Evolutionary conservation across 179 eudicot species (phyloP).

Genomic region (Corrigiola litoralis): DNA sequence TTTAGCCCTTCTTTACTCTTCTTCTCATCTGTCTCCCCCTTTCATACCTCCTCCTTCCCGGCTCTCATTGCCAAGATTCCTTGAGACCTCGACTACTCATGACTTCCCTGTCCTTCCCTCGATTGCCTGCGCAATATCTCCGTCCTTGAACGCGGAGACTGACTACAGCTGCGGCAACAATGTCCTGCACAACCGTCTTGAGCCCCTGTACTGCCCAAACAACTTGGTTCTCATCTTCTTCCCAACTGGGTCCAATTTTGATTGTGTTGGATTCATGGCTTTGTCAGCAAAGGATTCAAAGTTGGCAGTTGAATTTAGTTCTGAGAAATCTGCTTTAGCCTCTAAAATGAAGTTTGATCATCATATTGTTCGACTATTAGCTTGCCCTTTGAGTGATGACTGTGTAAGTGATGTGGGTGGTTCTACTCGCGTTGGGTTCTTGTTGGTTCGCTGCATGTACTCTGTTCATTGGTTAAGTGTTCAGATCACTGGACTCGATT

Average conservation of each 20-base stretch:
- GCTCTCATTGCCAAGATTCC: conserved; percentile 20
- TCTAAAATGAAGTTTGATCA: conserved; percentile 14
- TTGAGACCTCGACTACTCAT: conserved; percentile 4
- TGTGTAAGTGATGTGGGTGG: conserved; percentile 1
- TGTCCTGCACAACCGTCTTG: conserved; percentile 22
- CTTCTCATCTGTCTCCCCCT: conserved; percentile 14
- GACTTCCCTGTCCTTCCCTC: conserved; percentile 13
- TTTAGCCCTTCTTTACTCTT: conserved; percentile 13
- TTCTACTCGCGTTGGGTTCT: conserved; percentile 20
- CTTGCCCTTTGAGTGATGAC: conserved; percentile 5
- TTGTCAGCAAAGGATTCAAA: conserved; percentile 16
- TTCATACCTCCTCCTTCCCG: conserved; percentile 23
- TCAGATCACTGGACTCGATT: conserved; percentile 12
- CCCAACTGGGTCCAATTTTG: conserved; percentile 26
- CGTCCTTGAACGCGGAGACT: too few relatives aligned
- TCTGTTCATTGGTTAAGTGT: conserved; percentile 32
- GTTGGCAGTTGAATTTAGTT: conserved; percentile 19
- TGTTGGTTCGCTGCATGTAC: conserved; percentile 25
- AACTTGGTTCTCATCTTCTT: conserved; percentile 23
- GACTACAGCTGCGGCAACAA: too few relatives aligned
- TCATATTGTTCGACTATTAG: conserved; percentile 22
- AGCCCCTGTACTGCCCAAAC: conserved; percentile 20
- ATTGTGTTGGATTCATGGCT: conserved; percentile 27
- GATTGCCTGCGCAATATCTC: too few relatives aligned
- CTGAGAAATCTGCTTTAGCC: conserved; percentile 6